These are phyloP conservation scores for Tilletia setariae DNA, from an alignment of 1,284 basidiomycete species.

Conservation along the genomic window DNA sequence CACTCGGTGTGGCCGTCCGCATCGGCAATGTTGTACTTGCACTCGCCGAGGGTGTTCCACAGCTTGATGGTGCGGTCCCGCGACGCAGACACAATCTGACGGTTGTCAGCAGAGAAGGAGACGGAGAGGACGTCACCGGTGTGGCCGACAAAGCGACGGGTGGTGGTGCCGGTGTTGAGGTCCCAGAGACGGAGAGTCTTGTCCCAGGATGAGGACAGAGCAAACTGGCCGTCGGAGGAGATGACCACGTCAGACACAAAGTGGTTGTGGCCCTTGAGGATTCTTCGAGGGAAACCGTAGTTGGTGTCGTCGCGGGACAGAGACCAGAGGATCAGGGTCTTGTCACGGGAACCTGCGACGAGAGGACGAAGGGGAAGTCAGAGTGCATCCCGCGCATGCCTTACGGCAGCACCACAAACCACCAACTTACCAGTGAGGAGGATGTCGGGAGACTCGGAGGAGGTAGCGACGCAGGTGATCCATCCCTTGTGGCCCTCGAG, in stretches of 20 bases:
- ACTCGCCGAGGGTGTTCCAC: slow-evolving; percentile 99
- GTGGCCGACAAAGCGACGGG: slow-evolving; percentile 88
- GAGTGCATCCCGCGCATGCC: too few species aligned
- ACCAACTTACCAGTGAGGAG: slow-evolving; percentile 94
- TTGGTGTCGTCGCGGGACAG: slow-evolving; percentile 81
- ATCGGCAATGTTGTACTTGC: slow-evolving; percentile 99
- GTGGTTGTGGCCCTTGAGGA: slow-evolving; percentile 98
- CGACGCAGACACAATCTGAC: slow-evolving; percentile 94
- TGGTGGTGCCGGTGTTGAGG: slow-evolving; percentile 53
- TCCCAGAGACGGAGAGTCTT: slow-evolving; percentile 98
- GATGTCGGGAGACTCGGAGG: slow-evolving; percentile 93
- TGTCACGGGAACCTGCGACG: slow-evolving; percentile 69
- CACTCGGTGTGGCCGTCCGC: slow-evolving; percentile 70
- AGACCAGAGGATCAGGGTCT: slow-evolving; percentile 99
- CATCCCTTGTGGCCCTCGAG: slow-evolving; percentile 91
- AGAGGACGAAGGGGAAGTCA: too few species aligned
- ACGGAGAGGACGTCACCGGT: slow-evolving; percentile 88
- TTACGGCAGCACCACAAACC: too few species aligned
- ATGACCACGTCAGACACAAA: slow-evolving; percentile 96
- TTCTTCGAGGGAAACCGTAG: slow-evolving; percentile 67
- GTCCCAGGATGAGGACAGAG: slow-evolving; percentile 99
- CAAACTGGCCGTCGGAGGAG: slow-evolving; percentile 93
- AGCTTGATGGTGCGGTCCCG: slow-evolving; percentile 98
- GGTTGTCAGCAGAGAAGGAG: slow-evolving; percentile 54
- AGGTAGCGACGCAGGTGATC: slow-evolving; percentile 87